Evolutionary conservation across 345 rosid genomes (phyloP).

Genomic region (Anastatica hierochuntica): DNA sequence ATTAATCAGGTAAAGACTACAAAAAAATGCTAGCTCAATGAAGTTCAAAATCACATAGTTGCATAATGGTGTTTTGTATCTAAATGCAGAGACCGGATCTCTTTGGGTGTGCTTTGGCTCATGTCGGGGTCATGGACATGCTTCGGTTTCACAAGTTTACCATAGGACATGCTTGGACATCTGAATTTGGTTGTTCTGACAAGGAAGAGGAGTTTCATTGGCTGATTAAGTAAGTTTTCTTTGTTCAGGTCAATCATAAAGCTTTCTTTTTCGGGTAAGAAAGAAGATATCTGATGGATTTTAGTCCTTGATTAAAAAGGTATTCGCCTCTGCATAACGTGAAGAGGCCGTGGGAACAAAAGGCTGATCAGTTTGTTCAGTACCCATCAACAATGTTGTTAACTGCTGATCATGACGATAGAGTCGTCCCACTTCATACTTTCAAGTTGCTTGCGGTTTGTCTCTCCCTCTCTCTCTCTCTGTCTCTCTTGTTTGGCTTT

Average conservation of each 20-base stretch:
- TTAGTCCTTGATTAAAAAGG: slow-evolving; percentile 26
- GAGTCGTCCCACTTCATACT: slow-evolving; percentile 83
- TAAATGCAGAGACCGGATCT: slow-evolving; percentile 82
- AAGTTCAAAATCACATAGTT: not conserved
- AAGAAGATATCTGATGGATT: not conserved
- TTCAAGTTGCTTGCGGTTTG: slow-evolving; percentile 82
- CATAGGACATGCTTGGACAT: slow-evolving; percentile 94
- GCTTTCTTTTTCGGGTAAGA: not conserved
- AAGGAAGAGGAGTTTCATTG: slow-evolving; percentile 82
- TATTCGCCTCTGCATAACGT: slow-evolving; percentile 94
- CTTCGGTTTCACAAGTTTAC: slow-evolving; percentile 91
- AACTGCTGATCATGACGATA: slow-evolving; percentile 96
- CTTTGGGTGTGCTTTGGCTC: slow-evolving; percentile 95
- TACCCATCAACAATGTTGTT: slow-evolving; percentile 88
- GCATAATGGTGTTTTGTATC: not conserved
- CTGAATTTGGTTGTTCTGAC: slow-evolving; percentile 85
- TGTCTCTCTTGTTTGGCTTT: slow-evolving; percentile 3
- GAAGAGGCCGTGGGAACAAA: slow-evolving; percentile 82
- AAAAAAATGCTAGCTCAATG: not conserved
- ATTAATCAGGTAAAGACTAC: slow-evolving; percentile 64
- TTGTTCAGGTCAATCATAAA: not conserved
- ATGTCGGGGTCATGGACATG: slow-evolving; percentile 99
- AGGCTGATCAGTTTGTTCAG: slow-evolving; percentile 33
- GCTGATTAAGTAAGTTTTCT: slow-evolving; percentile 66
- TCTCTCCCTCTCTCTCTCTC: slow-evolving; percentile 5